These are phyloP conservation scores for Trametes versicolor DNA, from an alignment of 1,284 basidiomycete genomes.

Conservation along the genomic window DNA sequence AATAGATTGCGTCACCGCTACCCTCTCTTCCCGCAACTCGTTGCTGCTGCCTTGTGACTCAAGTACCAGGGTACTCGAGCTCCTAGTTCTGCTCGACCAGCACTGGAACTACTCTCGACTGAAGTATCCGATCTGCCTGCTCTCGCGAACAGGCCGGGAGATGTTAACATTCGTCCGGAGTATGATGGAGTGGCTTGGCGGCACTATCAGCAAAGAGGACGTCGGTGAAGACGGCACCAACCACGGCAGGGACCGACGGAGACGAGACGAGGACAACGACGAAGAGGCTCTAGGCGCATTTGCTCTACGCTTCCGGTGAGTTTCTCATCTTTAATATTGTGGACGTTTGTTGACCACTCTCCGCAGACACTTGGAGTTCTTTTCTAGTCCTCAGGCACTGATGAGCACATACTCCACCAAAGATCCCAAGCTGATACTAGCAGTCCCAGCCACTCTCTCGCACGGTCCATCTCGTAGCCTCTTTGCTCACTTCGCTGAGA, in stretches of 20 bases:
- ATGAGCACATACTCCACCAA: constrained; percentile 85
- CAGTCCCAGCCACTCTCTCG: constrained; percentile 91
- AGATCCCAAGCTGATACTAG: constrained; percentile 92
- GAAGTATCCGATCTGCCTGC: constrained; percentile 89
- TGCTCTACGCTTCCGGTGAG: constrained; percentile 78
- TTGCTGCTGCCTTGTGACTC: constrained; percentile 94
- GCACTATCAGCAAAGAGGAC: constrained; percentile 90
- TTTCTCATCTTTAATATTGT: neutral
- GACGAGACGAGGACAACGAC: constrained; percentile 71
- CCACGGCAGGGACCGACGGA: constrained; percentile 61
- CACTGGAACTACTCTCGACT: constrained; percentile 94
- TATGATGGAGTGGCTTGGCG: constrained; percentile 99
- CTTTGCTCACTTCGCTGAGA: constrained; percentile 86
- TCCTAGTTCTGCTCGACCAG: constrained; percentile 95
- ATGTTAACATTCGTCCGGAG: constrained; percentile 95
- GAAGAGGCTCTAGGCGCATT: constrained; percentile 83
- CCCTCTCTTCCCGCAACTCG: constrained; percentile 80
- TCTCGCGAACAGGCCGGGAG: constrained; percentile 91
- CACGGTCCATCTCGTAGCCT: constrained; percentile 91
- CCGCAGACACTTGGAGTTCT: constrained; percentile 88
- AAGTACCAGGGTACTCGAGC: constrained; percentile 92
- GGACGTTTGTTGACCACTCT: neutral
- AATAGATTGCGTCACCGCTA: constrained; percentile 87
- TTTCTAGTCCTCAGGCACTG: constrained; percentile 83
- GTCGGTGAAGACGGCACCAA: constrained; percentile 77